Evolutionary conservation across 1,284 basidiomycete species (phyloP).

Genomic region (Leccinum solheimii): DNA sequence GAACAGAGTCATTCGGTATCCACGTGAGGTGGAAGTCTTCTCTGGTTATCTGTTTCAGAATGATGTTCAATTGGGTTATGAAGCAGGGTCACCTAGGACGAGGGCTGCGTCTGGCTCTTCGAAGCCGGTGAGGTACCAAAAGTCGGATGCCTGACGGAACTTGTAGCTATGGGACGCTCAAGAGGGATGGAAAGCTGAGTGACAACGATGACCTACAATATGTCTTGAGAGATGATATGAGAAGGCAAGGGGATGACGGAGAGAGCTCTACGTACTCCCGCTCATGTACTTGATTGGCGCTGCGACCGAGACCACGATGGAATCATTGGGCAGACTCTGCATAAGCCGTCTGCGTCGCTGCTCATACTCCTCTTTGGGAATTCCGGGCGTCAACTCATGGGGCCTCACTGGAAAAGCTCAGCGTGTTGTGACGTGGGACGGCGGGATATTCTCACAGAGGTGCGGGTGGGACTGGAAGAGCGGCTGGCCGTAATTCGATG

Average conservation of each 20-base stretch:
- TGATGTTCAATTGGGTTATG: neutral
- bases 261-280: constrained; percentile 58
- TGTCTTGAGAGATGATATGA: constrained; percentile 27
- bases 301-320: constrained; percentile 78
- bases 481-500: constrained; percentile 77
- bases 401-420: constrained; percentile 41
- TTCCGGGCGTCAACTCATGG: constrained; percentile 84
- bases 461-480: constrained; percentile 77
- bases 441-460: constrained; percentile 48
- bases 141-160: constrained; percentile 91
- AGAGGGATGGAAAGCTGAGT: constrained; percentile 2
- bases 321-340: constrained; percentile 73
- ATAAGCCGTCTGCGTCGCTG: constrained; percentile 73
- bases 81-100: constrained; percentile 61
- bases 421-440: constrained; percentile 1
- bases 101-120: constrained; percentile 91
- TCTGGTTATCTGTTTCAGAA: constrained; percentile 39
- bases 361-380: constrained; percentile 83
- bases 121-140: constrained; percentile 95
- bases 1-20: constrained; percentile 90
- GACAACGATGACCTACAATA: constrained; percentile 47
- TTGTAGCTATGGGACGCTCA: constrained; percentile 70
- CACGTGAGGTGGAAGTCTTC: constrained; percentile 64
- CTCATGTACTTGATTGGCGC: constrained; percentile 88
- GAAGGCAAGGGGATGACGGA: constrained; percentile 3